Evolutionary conservation across 108 stramenopile genomes (phyloP), one percentile per base, ranked within the genome.

Genomic region (Pseudonitzschia multistriata): DNA sequence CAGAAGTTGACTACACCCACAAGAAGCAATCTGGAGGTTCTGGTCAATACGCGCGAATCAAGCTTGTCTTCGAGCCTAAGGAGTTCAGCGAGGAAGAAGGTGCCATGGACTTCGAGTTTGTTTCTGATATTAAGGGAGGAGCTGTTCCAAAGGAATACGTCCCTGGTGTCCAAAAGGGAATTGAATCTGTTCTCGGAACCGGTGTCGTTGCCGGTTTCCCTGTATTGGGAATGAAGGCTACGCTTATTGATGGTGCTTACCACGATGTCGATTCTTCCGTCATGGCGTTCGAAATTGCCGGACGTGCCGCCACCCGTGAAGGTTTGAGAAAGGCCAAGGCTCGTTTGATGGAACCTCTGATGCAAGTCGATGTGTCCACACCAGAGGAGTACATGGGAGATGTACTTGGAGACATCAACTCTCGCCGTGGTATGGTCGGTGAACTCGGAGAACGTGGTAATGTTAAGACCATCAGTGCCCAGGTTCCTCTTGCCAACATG

Each of bases 311-410:
- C 49, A 83, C 92, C 25, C 82, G 98, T 54, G 96, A 98, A 74
- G 98, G 98, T 50, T 80, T 99, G 33, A 74, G 95, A 79, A 97
- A 97, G 92, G 95, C 92, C 42, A 94, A 94, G 80, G 86, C 97
- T 4, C 83, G 96, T 67, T 95, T 99, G 52, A 96, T 97, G 96
- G 98, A 99, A 80, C 98, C 98, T 49, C 81, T 99, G 64, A 99
- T 99, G 98, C 74, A 96, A 79, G 97, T 99, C 73, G 98, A 99
- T 83, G 83, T 99, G 14, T 84, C 93, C 57, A 96, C 95, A 10
- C 98, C 98, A 11, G 98, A 99, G 81, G 96, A 97, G 66, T 97
- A 96, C 92, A 94, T 99, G 94, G 98, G 98, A 52, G 98, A 99
- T 72, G 84, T 99, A 62, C 78, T 99, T 62, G 97, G 97, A 60